Evolutionary conservation across 768 basidiomycete genomes (phyloP).

Genomic region (Boletus vinaceobasis): DNA sequence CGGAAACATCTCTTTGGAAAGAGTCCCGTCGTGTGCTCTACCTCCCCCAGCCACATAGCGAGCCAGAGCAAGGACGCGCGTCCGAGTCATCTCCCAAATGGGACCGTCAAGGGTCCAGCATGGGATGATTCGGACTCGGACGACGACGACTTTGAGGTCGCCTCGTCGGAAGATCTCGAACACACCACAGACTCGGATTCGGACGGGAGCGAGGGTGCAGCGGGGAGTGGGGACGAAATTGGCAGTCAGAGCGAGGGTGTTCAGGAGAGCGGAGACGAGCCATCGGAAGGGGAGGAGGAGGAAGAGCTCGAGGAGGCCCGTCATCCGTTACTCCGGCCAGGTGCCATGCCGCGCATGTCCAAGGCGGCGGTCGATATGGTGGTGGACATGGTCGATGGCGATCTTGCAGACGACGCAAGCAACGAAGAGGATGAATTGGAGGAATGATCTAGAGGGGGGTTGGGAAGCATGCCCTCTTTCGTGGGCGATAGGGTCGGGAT

Average conservation of each 20-base stretch:
- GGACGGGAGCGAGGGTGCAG: slow-evolving; percentile 24
- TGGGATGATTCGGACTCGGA: slow-evolving; percentile 36
- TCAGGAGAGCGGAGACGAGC: slow-evolving; percentile 37
- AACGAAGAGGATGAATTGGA: slow-evolving; percentile 50
- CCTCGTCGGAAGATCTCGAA: slow-evolving; percentile 44
- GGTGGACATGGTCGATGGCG: slow-evolving; percentile 57
- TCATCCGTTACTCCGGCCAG: slow-evolving; percentile 63
- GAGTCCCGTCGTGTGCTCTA: background rate
- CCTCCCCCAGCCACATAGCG: background rate
- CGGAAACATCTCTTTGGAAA: slow-evolving; percentile 57
- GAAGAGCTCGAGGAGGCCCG: slow-evolving; percentile 49
- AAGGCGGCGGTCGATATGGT: slow-evolving; percentile 63
- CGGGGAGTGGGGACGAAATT: slow-evolving; percentile 28
- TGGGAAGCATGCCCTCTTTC: background rate
- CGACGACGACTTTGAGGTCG: slow-evolving; percentile 34
- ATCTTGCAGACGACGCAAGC: slow-evolving; percentile 39
- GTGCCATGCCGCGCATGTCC: slow-evolving; percentile 69
- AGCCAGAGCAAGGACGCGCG: slow-evolving; percentile 2
- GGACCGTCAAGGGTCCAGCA: slow-evolving; percentile 22
- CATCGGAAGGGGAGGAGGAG: slow-evolving; percentile 38
- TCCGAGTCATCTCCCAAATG: slow-evolving; percentile 1
- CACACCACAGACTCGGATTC: slow-evolving; percentile 35
- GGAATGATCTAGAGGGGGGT: slow-evolving; percentile 28
- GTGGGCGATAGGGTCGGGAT: background rate
- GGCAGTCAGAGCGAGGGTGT: slow-evolving; percentile 32